Base-by-base conservation (phyloP, 2,329 filamentous ascomycete genomes). In the Trichoderma koningiopsis region DNA sequence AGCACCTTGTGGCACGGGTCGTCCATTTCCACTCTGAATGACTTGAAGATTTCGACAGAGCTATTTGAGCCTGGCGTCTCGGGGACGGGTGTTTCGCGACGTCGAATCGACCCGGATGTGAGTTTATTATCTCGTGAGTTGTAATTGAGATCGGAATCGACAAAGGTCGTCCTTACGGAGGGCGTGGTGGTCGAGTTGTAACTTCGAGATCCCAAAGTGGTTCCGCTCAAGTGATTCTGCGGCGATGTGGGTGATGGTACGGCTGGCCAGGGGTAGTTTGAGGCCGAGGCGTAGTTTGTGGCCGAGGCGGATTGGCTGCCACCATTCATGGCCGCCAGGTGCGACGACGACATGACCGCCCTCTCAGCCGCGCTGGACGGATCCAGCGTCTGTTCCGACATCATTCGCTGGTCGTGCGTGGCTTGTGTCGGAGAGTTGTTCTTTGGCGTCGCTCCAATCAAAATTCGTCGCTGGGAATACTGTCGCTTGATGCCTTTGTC, bases 1-100 rank as follows among this genome's bases (percentile, higher is more conserved):
- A 99, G 86, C 33, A 99, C 96, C 79, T 97, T 97, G 83, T 97
- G 92, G 82, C 96, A 99, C 3, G 96, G 96, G 77, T 99, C 96
- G 74, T 99, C 96, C 87, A 98, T 96, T 78, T 92, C 96, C 71
- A 99, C 96, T 49, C 95, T 91, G 87, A 99, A 99, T 1, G 93
- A 97, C 80, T 99, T 99, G 89, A 98, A 98, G 70, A 99, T 97
- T 80, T 99, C 96, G 70, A 97, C 94, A 1, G 88, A 88, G 70
- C 86, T 86, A 75, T 83, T 84, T 31, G 83, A 80, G 70, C 83
- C 85, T 0, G 88, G 86, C 0, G 88, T 89, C 72, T 90, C 88
- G 24, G 87, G 86, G 1, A 86, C 88, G 0, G 88, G 88, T 1
- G 88, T 90, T 76, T 88, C 87, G 72, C 86, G 84, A 58, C 88